Evolutionary conservation across 495 filamentous ascomycete genomes (phyloP), one percentile per base, ranked within the genome.

Genomic region (Tuber magnatum): DNA sequence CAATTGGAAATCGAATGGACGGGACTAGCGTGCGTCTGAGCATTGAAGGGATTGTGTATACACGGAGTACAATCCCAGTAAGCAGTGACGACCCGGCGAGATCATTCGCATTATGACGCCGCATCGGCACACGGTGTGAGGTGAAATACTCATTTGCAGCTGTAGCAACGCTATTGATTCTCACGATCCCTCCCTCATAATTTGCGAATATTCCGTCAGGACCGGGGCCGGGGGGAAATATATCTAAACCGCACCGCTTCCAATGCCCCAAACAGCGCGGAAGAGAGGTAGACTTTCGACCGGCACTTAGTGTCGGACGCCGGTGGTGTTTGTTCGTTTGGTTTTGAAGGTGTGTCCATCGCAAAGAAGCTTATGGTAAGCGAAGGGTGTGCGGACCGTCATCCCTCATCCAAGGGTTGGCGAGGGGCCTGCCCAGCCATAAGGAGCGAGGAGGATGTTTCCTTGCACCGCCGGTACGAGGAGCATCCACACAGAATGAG

Each of bases 71-170:
- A n/a, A 76, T 46, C 7, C 80, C 75, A 18, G 71, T 74, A 16
- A 77, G 79, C 6, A 75, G 20, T 24, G 18, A 48, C 24, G 46
- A 5, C 18, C 43, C 75, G 6, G 76, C 77, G 22, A 80, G 68
- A 46, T 73, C 78, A 44, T 40, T 35, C 46, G 5, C 71, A 51
- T 46, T 12, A 46, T 12, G 18, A 48, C 7, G 20, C 7, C 46
- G 18, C 24, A 24, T 48, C 18, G 24, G 22, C 6, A 24, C 18
- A 48, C 42, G 12, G 35, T 38, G 16, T 40, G 42, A 44, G 24
- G 43, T 69, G 40, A 68, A 73, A 39, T 74, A 80, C 73, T 81
- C 80, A 43, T 76, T 81, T 35, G 77, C 77, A 28, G 73, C 75
- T 8, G 75, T 80, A 16, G 80, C 70, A 35, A 77, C 71, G 43